Conservation (phyloP, 2,329 filamentous ascomycete genomes). For the Plenodomus biglobosus region DNA sequence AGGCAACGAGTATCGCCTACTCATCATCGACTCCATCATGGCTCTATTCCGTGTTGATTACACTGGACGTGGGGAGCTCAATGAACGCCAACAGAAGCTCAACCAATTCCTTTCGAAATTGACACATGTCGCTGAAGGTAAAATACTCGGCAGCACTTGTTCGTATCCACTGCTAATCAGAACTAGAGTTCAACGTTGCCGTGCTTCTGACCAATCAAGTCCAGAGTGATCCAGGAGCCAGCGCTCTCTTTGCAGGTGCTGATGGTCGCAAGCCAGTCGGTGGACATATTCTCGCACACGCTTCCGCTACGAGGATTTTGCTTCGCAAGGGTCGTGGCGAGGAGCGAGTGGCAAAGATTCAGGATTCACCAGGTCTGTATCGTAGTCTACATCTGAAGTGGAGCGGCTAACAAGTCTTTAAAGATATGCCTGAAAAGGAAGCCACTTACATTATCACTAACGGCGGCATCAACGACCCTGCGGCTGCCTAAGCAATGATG, state of each 20-base stretch:
- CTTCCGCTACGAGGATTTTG: slow-evolving; percentile 66
- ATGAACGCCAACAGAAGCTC: slow-evolving; percentile 68
- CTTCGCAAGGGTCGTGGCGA: slow-evolving; percentile 69
- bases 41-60: slow-evolving; percentile 69
- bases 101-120: slow-evolving; percentile 66
- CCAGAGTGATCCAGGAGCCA: slow-evolving; percentile 69
- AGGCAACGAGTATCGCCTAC: slow-evolving; percentile 64
- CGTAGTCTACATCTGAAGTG: not conserved
- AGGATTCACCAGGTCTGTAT: slow-evolving; percentile 63
- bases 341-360: slow-evolving; percentile 69
- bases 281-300: slow-evolving; percentile 69
- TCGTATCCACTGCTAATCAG: not conserved
- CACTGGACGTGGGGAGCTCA: slow-evolving; percentile 66
- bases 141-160: not conserved
- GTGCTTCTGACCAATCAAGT: slow-evolving; percentile 66
- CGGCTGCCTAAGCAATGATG: slow-evolving; percentile 56
- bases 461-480: slow-evolving; percentile 68
- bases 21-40: slow-evolving; percentile 72
- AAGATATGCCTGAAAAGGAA: slow-evolving; percentile 68
- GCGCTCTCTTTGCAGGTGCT: slow-evolving; percentile 65
- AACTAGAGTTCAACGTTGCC: slow-evolving; percentile 65
- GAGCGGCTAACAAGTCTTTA: slow-evolving; percentile 16
- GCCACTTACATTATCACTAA: slow-evolving; percentile 71
- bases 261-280: slow-evolving; percentile 69
- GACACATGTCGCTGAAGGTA: slow-evolving; percentile 65